These are phyloP conservation scores for Drechslerella coelobrocha DNA, from an alignment of 2,329 filamentous ascomycete species.

Conservation along the genomic window DNA sequence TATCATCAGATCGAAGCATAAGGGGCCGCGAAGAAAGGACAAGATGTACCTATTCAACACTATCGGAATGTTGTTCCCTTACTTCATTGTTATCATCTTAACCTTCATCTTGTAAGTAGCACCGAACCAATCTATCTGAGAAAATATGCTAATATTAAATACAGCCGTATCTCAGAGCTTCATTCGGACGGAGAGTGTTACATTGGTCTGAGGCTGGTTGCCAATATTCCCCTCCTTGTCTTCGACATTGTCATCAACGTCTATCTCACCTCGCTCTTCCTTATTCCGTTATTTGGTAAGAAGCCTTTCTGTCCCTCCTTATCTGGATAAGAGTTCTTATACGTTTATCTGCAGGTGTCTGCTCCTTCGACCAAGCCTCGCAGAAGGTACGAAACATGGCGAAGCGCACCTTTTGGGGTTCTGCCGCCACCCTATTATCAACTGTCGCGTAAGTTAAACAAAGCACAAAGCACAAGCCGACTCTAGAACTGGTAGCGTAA, in stretches of 20 bases:
- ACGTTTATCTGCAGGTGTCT: slow-evolving; percentile 49
- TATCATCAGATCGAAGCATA: slow-evolving; percentile 66
- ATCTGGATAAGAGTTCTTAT: slow-evolving; percentile 13
- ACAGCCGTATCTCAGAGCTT: slow-evolving; percentile 66
- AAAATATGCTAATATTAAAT: background rate
- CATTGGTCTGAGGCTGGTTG: slow-evolving; percentile 67
- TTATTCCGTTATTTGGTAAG: slow-evolving; percentile 67
- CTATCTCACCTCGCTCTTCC: slow-evolving; percentile 69
- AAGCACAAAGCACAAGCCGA: background rate
- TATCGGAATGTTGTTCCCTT: slow-evolving; percentile 63
- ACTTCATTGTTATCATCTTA: slow-evolving; percentile 62
- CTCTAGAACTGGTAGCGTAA: slow-evolving; percentile 11
- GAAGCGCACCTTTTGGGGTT: slow-evolving; percentile 67
- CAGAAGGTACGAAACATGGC: slow-evolving; percentile 62
- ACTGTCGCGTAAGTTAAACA: slow-evolving; percentile 64
- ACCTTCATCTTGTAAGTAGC: slow-evolving; percentile 68
- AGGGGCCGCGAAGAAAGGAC: slow-evolving; percentile 63
- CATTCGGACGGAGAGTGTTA: slow-evolving; percentile 65
- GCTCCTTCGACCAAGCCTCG: slow-evolving; percentile 50
- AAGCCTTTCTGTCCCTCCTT: slow-evolving; percentile 12
- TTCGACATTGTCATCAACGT: slow-evolving; percentile 70
- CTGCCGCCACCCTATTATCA: slow-evolving; percentile 65
- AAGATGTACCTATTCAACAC: slow-evolving; percentile 69
- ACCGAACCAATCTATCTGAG: background rate
- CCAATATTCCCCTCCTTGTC: slow-evolving; percentile 68